phyloP scores from a whole-genome alignment of 1,284 basidiomycete genomes.

The Heterobasidion parviporum region DNA sequence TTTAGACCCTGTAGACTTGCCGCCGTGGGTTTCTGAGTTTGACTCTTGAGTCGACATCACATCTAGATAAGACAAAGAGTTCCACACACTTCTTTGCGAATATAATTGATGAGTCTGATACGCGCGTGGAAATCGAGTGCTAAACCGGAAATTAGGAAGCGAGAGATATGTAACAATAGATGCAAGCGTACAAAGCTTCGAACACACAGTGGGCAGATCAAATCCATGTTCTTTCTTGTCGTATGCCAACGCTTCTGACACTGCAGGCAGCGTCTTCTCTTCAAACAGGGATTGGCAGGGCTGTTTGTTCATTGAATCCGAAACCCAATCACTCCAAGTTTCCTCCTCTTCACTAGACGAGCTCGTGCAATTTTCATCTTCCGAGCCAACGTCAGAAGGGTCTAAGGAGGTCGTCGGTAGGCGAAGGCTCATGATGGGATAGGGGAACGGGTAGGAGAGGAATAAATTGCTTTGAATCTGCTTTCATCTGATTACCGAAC shows the following conservation, averaged over 20 bases:
- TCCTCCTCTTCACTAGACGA: conserved; percentile 20
- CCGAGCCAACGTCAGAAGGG: conserved; percentile 3
- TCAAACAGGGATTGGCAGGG: conserved; percentile 80
- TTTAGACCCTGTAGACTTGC: conserved; percentile 37
- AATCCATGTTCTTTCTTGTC: conserved; percentile 60
- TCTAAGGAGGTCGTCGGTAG: conserved; percentile 6
- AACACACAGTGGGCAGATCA: conserved; percentile 45
- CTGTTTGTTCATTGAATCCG: conserved; percentile 47
- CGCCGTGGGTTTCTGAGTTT: conserved; percentile 41
- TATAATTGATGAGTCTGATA: conserved; percentile 82
- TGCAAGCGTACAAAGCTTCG: conserved; percentile 39
- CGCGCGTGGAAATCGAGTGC: conserved; percentile 60
- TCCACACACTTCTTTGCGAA: conserved; percentile 56
- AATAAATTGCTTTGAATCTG: neutral
- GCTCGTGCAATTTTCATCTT: neutral
- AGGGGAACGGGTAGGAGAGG: neutral
- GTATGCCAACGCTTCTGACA: conserved; percentile 53
- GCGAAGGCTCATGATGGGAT: conserved; percentile 6
- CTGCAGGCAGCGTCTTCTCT: conserved; percentile 51
- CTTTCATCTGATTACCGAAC: neutral
- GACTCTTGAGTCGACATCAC: neutral
- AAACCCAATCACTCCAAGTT: conserved; percentile 77
- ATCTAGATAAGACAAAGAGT: conserved; percentile 2
- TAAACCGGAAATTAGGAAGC: conserved; percentile 12
- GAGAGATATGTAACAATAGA: conserved; percentile 1